Percentiles rank a stretch among this genome's conserved stretches.
phyloP scores from a whole-genome alignment of 371 early-diverging fungal genomes.

The Mucor ambiguus region DNA sequence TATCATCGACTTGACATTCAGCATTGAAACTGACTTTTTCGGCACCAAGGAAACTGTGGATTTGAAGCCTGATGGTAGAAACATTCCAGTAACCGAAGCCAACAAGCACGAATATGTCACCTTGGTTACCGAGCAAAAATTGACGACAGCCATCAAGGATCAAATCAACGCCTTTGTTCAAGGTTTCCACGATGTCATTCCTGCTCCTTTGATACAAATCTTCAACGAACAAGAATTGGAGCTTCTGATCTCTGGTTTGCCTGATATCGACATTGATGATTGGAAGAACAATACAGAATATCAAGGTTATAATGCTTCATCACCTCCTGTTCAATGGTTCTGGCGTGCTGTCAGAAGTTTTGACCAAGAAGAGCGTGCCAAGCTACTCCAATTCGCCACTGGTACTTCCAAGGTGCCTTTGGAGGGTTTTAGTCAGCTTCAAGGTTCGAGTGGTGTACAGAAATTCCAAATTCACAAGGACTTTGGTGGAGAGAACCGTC shows the following conservation, averaged over 20 bases:
- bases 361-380: constrained; percentile 96
- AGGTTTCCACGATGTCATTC: constrained; percentile 98
- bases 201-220: constrained; percentile 85
- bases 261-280: constrained; percentile 99
- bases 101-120: constrained; percentile 98
- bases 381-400: constrained; percentile 97
- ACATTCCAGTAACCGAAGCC: constrained; percentile 92
- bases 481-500: constrained; percentile 78
- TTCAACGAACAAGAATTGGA: constrained; percentile 99
- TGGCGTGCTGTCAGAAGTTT: constrained; percentile 98
- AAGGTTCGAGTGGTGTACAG: constrained; percentile 94
- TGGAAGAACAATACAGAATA: constrained; percentile 99
- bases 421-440: constrained; percentile 93
- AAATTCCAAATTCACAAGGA: constrained; percentile 99
- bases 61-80: constrained; percentile 87
- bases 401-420: constrained; percentile 98
- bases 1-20: constrained; percentile 94
- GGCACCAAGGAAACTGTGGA: constrained; percentile 86
- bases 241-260: constrained; percentile 96
- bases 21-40: constrained; percentile 93
- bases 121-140: constrained; percentile 87
- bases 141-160: constrained; percentile 87
- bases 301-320: constrained; percentile 84
- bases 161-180: constrained; percentile 93
- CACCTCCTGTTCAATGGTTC: constrained; percentile 98